phyloP scores from a whole-genome alignment of 208 protist species.

The Trypanosoma brucei region DNA sequence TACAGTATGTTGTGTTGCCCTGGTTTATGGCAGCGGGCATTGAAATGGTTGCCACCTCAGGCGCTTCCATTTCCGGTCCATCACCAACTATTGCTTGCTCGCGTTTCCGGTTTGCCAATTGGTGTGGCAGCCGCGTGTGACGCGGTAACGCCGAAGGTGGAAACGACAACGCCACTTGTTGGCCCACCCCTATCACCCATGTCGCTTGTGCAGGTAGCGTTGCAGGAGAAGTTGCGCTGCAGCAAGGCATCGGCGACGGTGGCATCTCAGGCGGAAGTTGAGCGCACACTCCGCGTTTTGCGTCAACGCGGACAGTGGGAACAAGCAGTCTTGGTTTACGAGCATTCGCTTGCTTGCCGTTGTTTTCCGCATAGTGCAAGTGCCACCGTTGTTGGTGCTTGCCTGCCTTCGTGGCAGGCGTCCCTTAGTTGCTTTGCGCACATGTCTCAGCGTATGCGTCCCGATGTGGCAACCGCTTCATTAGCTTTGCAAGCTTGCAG shows the following conservation, averaged over 20 bases:
- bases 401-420: constrained; percentile 49
- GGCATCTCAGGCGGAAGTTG: constrained; percentile 4
- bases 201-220: constrained; percentile 25
- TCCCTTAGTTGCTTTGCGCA: constrained; percentile 56
- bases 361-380: constrained; percentile 48
- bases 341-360: constrained; percentile 32
- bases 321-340: constrained; percentile 44
- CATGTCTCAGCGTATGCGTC: constrained; percentile 48
- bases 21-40: constrained; percentile 33
- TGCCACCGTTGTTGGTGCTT: constrained; percentile 21
- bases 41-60: constrained; percentile 38
- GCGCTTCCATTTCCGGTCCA: constrained; percentile 41
- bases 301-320: constrained; percentile 49
- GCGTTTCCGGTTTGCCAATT: constrained; percentile 5
- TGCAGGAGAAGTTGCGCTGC: constrained; percentile 18
- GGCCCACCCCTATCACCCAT: constrained; percentile 3
- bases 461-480: constrained; percentile 38
- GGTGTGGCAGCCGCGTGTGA: not conserved
- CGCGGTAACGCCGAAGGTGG: not conserved
- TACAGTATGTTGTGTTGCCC: constrained; percentile 50
- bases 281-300: constrained; percentile 14
- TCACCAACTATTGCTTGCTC: constrained; percentile 29
- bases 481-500: constrained; percentile 63
- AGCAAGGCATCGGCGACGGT: not conserved
- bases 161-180: not conserved